phyloP scores from a whole-genome alignment of 306 rosid species.

The Lathyrus sativus region DNA sequence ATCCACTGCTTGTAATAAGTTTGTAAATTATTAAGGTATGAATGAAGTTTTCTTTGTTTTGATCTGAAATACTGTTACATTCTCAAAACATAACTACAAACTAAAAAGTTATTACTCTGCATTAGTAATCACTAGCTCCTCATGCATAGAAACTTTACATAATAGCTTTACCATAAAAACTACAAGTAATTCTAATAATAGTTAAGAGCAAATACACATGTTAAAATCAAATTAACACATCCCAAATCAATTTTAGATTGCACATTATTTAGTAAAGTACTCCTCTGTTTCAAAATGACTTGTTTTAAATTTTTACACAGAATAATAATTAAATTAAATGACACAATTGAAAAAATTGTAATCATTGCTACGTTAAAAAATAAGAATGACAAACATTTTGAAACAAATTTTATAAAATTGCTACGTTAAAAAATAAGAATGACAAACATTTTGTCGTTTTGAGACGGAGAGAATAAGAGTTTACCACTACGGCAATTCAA shows the following conservation, averaged over 20 bases:
- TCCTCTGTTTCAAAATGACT: no score
- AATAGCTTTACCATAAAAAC: background rate
- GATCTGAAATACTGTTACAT: background rate
- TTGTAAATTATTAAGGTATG: constrained; percentile 42
- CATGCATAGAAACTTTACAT: background rate
- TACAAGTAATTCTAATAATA: no score
- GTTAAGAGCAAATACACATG: no score
- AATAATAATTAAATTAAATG: no score
- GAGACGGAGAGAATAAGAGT: background rate
- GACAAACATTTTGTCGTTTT: no score
- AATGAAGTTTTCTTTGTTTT: constrained; percentile 11
- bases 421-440: no score
- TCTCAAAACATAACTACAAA: background rate
- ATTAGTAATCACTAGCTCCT: background rate
- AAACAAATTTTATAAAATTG: no score
- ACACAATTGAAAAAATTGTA: no score
- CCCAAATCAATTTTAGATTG: background rate
- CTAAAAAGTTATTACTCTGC: background rate
- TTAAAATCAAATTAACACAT: no score
- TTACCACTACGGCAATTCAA: background rate
- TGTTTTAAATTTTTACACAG: no score
- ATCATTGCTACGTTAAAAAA: no score
- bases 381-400: no score
- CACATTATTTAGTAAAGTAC: background rate
- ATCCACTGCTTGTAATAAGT: constrained; percentile 38